Conservation (phyloP, 805 yeast species). For the Teunomyces pallodes region DNA sequence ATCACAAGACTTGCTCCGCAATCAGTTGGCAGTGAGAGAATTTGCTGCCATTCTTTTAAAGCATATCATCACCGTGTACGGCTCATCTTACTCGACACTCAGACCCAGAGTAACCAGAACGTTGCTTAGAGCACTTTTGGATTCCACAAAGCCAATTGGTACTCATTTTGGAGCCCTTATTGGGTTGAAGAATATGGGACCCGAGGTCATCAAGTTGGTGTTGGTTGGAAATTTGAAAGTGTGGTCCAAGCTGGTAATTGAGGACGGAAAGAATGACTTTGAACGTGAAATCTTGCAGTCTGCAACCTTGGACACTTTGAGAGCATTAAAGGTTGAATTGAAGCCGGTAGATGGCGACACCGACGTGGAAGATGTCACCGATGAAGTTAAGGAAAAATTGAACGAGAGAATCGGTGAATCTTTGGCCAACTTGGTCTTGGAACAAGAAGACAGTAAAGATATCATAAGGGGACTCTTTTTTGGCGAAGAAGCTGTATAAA, state of each 20-base stretch:
- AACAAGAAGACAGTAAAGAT: constrained; percentile 46
- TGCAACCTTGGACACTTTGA: constrained; percentile 53
- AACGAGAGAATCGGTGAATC: constrained; percentile 59
- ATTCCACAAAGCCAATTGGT: constrained; percentile 77
- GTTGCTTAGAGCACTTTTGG: constrained; percentile 83
- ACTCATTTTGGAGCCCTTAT: constrained; percentile 89
- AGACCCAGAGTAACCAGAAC: constrained; percentile 95
- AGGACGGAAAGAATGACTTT: constrained; percentile 32
- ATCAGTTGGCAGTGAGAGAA: constrained; percentile 68
- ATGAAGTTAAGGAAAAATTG: constrained; percentile 41
- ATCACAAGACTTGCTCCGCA: constrained; percentile 27
- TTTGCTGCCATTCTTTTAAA: constrained; percentile 82
- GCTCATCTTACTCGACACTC: constrained; percentile 81
- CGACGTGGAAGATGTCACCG: constrained; percentile 30
- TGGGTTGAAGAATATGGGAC: constrained; percentile 81
- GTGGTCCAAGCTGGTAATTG: constrained; percentile 69
- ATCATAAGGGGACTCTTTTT: constrained; percentile 67
- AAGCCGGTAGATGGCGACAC: constrained; percentile 26
- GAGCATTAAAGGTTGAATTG: constrained; percentile 39
- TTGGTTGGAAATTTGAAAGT: constrained; percentile 79
- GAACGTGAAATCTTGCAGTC: constrained; percentile 49
- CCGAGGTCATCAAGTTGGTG: constrained; percentile 81
- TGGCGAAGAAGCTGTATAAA: constrained; percentile 47
- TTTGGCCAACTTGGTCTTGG: constrained; percentile 49
- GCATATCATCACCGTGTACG: constrained; percentile 75